Conservation (phyloP, 257 asterid species). For the Eucommia ulmoides region DNA sequence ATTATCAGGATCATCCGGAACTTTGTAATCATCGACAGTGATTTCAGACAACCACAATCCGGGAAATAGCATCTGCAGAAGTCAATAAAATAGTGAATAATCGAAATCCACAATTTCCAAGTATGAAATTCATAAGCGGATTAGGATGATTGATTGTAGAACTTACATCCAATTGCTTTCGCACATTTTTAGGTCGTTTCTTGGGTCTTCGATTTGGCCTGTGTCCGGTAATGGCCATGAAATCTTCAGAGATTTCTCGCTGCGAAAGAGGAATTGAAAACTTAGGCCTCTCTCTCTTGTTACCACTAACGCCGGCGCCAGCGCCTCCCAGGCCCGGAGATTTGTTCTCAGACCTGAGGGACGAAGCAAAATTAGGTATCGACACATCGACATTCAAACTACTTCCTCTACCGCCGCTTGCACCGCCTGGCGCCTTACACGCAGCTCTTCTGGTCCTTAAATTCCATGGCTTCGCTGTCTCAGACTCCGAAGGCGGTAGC, state of each 20-base stretch:
- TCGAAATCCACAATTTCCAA: too few relatives aligned
- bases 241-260: slow-evolving; percentile 76
- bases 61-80: too few relatives aligned
- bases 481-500: too few relatives aligned
- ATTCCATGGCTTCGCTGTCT: slow-evolving; percentile 50
- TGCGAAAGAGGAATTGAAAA: slow-evolving; percentile 55
- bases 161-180: background rate
- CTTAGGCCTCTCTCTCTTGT: slow-evolving; percentile 40
- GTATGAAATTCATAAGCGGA: too few relatives aligned
- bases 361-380: slow-evolving; percentile 6
- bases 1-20: too few relatives aligned
- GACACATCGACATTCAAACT: background rate
- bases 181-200: background rate
- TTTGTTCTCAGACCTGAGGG: slow-evolving; percentile 15
- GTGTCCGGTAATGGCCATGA: background rate
- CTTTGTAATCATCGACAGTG: too few relatives aligned
- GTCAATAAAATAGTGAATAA: too few relatives aligned
- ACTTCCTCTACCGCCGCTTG: background rate
- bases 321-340: slow-evolving; percentile 24
- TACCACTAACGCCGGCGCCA: slow-evolving; percentile 11
- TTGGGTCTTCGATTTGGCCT: background rate
- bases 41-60: too few relatives aligned
- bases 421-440: slow-evolving; percentile 24
- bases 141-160: too few relatives aligned
- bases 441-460: slow-evolving; percentile 72